A percentile compares a stretch with the other conserved stretches of the same genome.
These are phyloP conservation scores for Euclidium syriacum DNA, from an alignment of 345 rosid species.

Conservation along the genomic window DNA sequence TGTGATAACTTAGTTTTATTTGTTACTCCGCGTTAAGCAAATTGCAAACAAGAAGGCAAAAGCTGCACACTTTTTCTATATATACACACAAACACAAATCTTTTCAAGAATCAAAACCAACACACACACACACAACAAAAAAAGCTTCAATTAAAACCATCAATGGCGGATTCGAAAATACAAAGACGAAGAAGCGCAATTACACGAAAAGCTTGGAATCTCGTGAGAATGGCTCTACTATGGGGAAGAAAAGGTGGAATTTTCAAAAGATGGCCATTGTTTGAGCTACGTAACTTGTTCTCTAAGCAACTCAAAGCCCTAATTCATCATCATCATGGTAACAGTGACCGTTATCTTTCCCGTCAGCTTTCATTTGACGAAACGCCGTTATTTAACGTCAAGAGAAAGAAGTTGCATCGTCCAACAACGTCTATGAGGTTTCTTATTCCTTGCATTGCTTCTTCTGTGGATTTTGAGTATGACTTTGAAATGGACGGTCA, in stretches of 20 bases:
- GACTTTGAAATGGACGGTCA: constrained; percentile 35
- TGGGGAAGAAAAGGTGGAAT: constrained; percentile 74
- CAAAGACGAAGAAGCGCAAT: constrained; percentile 1
- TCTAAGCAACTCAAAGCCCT: constrained; percentile 54
- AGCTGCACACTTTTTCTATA: constrained; percentile 18
- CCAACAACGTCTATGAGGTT: constrained; percentile 51
- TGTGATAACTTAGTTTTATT: not conserved
- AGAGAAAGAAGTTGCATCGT: constrained; percentile 57
- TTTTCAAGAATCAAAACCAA: constrained; percentile 18
- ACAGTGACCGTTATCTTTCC: constrained; percentile 21
- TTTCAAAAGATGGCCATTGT: constrained; percentile 45
- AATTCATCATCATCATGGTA: constrained; percentile 9
- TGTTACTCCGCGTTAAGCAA: constrained; percentile 29
- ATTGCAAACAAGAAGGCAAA: constrained; percentile 26
- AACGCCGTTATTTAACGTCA: constrained; percentile 62
- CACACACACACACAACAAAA: not conserved
- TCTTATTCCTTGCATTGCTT: constrained; percentile 67
- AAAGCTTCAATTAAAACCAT: not conserved
- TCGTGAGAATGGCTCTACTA: constrained; percentile 50
- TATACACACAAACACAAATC: not conserved
- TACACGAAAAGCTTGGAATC: constrained; percentile 42
- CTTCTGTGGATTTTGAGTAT: constrained; percentile 47
- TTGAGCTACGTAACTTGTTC: constrained; percentile 44
- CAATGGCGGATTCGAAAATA: constrained; percentile 23
- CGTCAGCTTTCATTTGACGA: constrained; percentile 73